phyloP scores from a whole-genome alignment of 2,329 filamentous ascomycete species.

The Trichoderma sp. region DNA sequence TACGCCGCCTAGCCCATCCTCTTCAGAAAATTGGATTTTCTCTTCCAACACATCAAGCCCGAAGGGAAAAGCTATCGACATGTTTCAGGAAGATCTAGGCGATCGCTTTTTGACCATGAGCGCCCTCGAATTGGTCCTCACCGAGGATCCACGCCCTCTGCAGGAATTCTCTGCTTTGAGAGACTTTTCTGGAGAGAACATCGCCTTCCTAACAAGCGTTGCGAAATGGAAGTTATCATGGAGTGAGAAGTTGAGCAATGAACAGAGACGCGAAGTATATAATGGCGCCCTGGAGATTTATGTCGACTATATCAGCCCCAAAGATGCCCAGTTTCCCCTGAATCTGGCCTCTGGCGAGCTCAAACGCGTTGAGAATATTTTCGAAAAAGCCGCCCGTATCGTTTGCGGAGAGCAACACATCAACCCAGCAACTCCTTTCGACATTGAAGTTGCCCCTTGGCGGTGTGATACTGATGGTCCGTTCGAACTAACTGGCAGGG shows the following conservation, averaged over 20 bases:
- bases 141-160: slow-evolving; percentile 55
- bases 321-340: slow-evolving; percentile 60
- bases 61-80: slow-evolving; percentile 14
- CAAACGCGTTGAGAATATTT: slow-evolving; percentile 49
- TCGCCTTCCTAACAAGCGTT: slow-evolving; percentile 62
- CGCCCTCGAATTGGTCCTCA: slow-evolving; percentile 58
- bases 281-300: slow-evolving; percentile 60
- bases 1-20: slow-evolving; percentile 9
- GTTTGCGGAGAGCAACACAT: slow-evolving; percentile 37
- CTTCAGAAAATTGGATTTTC: background rate
- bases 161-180: slow-evolving; percentile 61
- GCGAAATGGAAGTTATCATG: slow-evolving; percentile 49
- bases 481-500: background rate
- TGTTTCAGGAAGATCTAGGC: slow-evolving; percentile 22
- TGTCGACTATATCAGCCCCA: slow-evolving; percentile 54
- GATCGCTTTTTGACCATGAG: slow-evolving; percentile 55
- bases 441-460: slow-evolving; percentile 19
- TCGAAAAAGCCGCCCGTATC: slow-evolving; percentile 48
- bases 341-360: slow-evolving; percentile 58
- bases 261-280: slow-evolving; percentile 42
- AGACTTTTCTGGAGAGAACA: slow-evolving; percentile 70
- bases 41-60: background rate
- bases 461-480: background rate
- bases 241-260: slow-evolving; percentile 7
- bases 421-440: slow-evolving; percentile 40